phyloP scores from a whole-genome alignment of 495 filamentous ascomycete species.

The Penicillium salamii region DNA sequence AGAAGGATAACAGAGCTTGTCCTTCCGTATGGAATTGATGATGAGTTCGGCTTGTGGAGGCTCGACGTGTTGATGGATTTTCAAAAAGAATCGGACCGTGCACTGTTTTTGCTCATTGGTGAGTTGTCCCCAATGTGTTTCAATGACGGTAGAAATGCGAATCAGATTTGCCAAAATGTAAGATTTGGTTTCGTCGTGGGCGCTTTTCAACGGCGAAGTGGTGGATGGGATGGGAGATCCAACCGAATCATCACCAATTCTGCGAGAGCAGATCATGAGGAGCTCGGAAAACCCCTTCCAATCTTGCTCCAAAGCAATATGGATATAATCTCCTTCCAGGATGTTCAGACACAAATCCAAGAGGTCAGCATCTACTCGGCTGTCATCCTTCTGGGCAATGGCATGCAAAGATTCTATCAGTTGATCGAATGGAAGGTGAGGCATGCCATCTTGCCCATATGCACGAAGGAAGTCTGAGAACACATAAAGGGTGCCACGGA shows the following conservation, averaged over 20 bases:
- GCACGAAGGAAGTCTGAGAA: slow-evolving; percentile 56
- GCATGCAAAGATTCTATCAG: slow-evolving; percentile 57
- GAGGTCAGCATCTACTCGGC: slow-evolving; percentile 55
- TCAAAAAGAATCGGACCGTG: slow-evolving; percentile 37
- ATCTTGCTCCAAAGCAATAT: slow-evolving; percentile 31
- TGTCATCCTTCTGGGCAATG: slow-evolving; percentile 50
- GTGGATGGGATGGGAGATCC: slow-evolving; percentile 12
- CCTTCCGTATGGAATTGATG: slow-evolving; percentile 34
- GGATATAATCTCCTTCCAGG: slow-evolving; percentile 37
- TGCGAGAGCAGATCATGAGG: slow-evolving; percentile 67
- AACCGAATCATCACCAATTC: slow-evolving; percentile 39
- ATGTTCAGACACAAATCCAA: slow-evolving; percentile 46
- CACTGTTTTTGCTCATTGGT: slow-evolving; percentile 37
- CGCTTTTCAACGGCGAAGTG: slow-evolving; percentile 23
- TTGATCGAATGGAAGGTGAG: slow-evolving; percentile 47
- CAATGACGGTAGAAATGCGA: slow-evolving; percentile 38
- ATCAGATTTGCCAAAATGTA: slow-evolving; percentile 39
- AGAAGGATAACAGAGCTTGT: slow-evolving; percentile 61
- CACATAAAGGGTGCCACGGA: slow-evolving; percentile 66
- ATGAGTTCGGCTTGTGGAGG: slow-evolving; percentile 44
- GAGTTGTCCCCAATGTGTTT: slow-evolving; percentile 42
- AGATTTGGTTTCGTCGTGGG: slow-evolving; percentile 36
- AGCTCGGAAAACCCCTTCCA: slow-evolving; percentile 35
- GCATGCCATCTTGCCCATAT: slow-evolving; percentile 62
- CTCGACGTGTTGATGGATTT: slow-evolving; percentile 37